These are phyloP conservation scores for Sugiyamaella qingdaonensis DNA, from an alignment of 805 yeast species.

Conservation along the genomic window DNA sequence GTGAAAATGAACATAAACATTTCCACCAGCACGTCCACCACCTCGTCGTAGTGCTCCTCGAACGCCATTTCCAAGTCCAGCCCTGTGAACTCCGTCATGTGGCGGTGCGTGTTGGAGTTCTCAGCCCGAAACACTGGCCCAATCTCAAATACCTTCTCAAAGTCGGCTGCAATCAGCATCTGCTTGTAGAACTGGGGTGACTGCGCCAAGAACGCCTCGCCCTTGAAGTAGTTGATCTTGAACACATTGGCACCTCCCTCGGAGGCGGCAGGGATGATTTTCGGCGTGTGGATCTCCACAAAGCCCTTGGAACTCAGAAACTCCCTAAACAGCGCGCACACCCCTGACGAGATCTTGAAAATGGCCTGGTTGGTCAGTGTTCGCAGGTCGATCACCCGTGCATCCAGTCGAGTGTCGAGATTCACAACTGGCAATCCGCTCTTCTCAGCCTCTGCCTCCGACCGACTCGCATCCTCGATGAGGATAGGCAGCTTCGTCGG, in stretches of 20 bases:
- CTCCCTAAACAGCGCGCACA: conserved; percentile 83
- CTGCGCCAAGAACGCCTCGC: conserved; percentile 91
- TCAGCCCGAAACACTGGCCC: conserved; percentile 99
- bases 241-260: conserved; percentile 99
- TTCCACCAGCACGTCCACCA: conserved; percentile 55
- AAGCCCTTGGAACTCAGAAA: conserved; percentile 64
- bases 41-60: conserved; percentile 98
- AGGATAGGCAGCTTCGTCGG: conserved; percentile 91
- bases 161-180: conserved; percentile 96
- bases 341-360: conserved; percentile 89
- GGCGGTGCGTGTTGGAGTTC: conserved; percentile 98
- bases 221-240: conserved; percentile 88
- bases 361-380: conserved; percentile 97
- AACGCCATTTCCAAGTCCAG: conserved; percentile 97
- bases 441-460: conserved; percentile 78
- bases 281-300: conserved; percentile 94
- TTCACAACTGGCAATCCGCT: conserved; percentile 92
- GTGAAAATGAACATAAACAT: conserved; percentile 85
- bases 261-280: conserved; percentile 88
- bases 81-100: conserved; percentile 97
- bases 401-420: conserved; percentile 91
- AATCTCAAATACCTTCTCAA: conserved; percentile 91
- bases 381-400: conserved; percentile 94
- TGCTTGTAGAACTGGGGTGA: conserved; percentile 98
- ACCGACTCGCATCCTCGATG: conserved; percentile 94